Conservation (phyloP, 1,139 yeast genomes). For the Lizanozyma gosingica region DNA sequence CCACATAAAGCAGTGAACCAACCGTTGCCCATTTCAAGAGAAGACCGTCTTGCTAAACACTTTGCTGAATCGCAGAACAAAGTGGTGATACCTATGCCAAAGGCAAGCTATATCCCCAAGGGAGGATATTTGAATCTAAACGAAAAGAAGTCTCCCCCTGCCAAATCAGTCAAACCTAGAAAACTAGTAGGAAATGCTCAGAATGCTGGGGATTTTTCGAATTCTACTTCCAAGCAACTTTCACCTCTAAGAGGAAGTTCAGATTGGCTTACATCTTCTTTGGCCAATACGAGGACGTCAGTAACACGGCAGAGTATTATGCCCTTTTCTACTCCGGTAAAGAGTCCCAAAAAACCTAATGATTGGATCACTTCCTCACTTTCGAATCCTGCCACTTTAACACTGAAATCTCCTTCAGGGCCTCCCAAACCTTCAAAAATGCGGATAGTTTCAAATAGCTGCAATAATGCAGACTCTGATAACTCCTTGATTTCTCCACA, state of each 20-base stretch:
- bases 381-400: constrained; percentile 3
- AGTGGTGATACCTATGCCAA: not conserved
- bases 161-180: not conserved
- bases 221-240: too few relatives aligned
- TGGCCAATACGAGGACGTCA: constrained; percentile 4
- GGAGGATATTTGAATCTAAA: not conserved
- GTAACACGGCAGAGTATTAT: constrained; percentile 2
- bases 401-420: constrained; percentile 5
- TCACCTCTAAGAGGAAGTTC: constrained; percentile 3
- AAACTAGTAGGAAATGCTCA: not conserved
- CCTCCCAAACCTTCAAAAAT: constrained; percentile 9
- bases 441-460: constrained; percentile 1
- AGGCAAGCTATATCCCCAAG: not conserved
- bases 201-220: not conserved
- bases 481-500: not conserved
- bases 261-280: constrained; percentile 4
- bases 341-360: not conserved
- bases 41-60: not conserved
- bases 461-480: not conserved
- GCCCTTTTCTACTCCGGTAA: not conserved
- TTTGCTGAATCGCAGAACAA: not conserved
- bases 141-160: not conserved
- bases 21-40: not conserved
- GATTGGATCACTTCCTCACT: not conserved
- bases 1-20: constrained; percentile 1